Conservation (phyloP, 2,329 filamentous ascomycete species). For the Rutstroemia sp. region DNA sequence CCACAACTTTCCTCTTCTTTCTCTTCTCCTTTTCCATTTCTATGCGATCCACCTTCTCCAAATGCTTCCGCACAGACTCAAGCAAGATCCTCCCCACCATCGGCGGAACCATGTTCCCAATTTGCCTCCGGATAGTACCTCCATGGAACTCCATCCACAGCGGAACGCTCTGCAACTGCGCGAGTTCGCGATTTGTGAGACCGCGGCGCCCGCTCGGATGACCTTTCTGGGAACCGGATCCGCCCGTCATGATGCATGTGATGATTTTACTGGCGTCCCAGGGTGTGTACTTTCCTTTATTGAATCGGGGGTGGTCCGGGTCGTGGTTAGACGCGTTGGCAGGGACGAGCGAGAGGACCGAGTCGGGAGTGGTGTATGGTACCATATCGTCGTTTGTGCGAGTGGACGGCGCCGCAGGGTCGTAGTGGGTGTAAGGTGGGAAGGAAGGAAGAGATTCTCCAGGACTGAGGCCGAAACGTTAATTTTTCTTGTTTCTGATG, state of each 20-base stretch:
- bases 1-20: not conserved
- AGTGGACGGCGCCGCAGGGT: constrained; percentile 22
- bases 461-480: constrained; percentile 38
- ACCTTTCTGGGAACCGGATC: constrained; percentile 43
- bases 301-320: constrained; percentile 8
- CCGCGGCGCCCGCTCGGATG: constrained; percentile 57
- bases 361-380: constrained; percentile 38
- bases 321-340: constrained; percentile 33
- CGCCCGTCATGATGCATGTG: constrained; percentile 57
- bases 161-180: constrained; percentile 65
- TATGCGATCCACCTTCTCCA: constrained; percentile 22
- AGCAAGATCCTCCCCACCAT: constrained; percentile 40
- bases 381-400: not conserved
- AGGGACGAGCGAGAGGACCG: constrained; percentile 24
- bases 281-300: not conserved
- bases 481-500: not conserved
- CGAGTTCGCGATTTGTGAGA: constrained; percentile 59
- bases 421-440: constrained; percentile 52
- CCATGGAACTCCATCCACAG: constrained; percentile 47
- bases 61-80: constrained; percentile 33
- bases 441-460: constrained; percentile 64
- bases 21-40: constrained; percentile 21
- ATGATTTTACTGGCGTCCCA: constrained; percentile 39
- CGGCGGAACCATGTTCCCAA: constrained; percentile 75
- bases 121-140: constrained; percentile 48